A percentile compares a stretch with the other conserved stretches of the same genome.
These are phyloP conservation scores for Exsudoporus frostii DNA, from an alignment of 768 basidiomycete genomes.

Conservation along the genomic window DNA sequence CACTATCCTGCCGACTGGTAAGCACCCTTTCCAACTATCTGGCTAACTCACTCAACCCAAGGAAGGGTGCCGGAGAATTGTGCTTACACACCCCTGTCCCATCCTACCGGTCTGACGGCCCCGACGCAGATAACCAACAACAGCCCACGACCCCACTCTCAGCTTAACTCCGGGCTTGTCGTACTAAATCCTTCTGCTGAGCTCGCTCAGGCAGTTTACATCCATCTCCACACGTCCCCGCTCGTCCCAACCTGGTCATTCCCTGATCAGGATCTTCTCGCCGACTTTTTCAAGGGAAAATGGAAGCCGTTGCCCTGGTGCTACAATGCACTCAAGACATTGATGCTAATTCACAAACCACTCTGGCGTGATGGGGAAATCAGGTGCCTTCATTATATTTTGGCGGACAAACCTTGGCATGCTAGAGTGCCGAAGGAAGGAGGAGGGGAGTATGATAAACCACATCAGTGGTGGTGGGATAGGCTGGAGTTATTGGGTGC, in stretches of 20 bases:
- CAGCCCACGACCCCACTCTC: slow-evolving; percentile 73
- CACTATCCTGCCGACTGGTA: slow-evolving; percentile 93
- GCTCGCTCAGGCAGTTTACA: slow-evolving; percentile 50
- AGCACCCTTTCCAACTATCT: slow-evolving; percentile 11
- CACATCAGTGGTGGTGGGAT: slow-evolving; percentile 82
- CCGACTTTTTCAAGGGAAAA: slow-evolving; percentile 70
- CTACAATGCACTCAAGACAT: slow-evolving; percentile 92
- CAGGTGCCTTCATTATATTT: slow-evolving; percentile 83
- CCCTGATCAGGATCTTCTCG: slow-evolving; percentile 90
- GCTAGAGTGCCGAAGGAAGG: slow-evolving; percentile 40
- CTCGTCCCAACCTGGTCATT: slow-evolving; percentile 60
- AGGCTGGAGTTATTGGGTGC: slow-evolving; percentile 43
- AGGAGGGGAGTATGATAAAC: slow-evolving; percentile 48
- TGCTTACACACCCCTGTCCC: slow-evolving; percentile 57
- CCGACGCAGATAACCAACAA: slow-evolving; percentile 38
- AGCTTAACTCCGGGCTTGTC: slow-evolving; percentile 88
- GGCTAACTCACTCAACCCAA: background rate
- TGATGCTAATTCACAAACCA: slow-evolving; percentile 63
- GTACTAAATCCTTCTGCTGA: slow-evolving; percentile 72
- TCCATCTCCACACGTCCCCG: slow-evolving; percentile 44
- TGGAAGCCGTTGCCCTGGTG: slow-evolving; percentile 83
- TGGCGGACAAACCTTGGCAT: slow-evolving; percentile 85
- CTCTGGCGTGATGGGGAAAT: slow-evolving; percentile 88
- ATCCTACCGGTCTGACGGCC: slow-evolving; percentile 45
- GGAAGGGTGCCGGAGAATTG: slow-evolving; percentile 91